phyloP scores from a whole-genome alignment of 2,329 filamentous ascomycete genomes.

The Fusarium piperis region DNA sequence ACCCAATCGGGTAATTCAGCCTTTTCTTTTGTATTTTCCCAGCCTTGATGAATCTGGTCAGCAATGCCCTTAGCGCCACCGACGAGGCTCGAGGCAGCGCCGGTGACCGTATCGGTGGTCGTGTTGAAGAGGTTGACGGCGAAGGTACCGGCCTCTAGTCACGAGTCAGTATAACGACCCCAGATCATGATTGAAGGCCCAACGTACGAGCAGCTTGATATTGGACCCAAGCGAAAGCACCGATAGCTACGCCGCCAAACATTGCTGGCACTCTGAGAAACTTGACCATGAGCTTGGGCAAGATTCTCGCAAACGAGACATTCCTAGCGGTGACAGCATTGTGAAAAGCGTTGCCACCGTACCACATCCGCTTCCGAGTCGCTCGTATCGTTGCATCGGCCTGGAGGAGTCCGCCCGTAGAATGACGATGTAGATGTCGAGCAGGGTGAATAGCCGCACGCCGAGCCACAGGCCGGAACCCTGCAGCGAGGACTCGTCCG shows the following conservation, averaged over 20 bases:
- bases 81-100: constrained; percentile 75
- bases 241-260: constrained; percentile 88
- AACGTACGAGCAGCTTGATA: constrained; percentile 89
- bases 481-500: constrained; percentile 68
- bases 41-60: constrained; percentile 81
- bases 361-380: constrained; percentile 74
- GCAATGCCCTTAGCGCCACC: constrained; percentile 78
- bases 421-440: constrained; percentile 73
- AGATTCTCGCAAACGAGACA: constrained; percentile 70
- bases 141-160: constrained; percentile 59
- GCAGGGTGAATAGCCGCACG: constrained; percentile 64
- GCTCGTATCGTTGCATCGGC: constrained; percentile 70
- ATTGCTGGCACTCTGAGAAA: constrained; percentile 88
- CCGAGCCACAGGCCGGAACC: constrained; percentile 73
- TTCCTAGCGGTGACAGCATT: constrained; percentile 75
- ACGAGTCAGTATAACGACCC: constrained; percentile 37
- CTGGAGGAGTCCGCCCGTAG: constrained; percentile 74
- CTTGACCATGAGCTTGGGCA: constrained; percentile 92
- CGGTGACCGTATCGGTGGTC: constrained; percentile 76
- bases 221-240: constrained; percentile 89
- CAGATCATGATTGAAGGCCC: neutral
- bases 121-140: constrained; percentile 74
- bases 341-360: constrained; percentile 85
- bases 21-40: constrained; percentile 84
- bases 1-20: constrained; percentile 80